Evolutionary conservation across 495 filamentous ascomycete genomes (phyloP).

Genomic region (Filosporella fistucella): DNA sequence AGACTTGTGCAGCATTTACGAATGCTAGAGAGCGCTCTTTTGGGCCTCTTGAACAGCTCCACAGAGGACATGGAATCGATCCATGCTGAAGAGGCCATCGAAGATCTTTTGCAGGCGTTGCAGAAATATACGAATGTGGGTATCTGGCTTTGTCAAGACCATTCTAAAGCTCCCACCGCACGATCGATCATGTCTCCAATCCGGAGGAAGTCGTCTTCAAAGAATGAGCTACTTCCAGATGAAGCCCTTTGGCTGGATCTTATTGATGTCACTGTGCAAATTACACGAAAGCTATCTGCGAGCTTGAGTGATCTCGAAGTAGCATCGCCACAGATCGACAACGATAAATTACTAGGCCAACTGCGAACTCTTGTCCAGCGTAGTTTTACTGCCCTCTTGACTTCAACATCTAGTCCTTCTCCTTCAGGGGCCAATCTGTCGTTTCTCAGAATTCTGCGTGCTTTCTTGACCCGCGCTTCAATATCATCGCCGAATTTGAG

Average conservation of each 20-base stretch:
- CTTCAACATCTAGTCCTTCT: slow-evolving; percentile 49
- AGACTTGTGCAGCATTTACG: slow-evolving; percentile 74
- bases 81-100: slow-evolving; percentile 44
- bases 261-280: slow-evolving; percentile 76
- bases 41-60: slow-evolving; percentile 61
- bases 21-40: slow-evolving; percentile 73
- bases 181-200: slow-evolving; percentile 19
- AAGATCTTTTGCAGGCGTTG: slow-evolving; percentile 67
- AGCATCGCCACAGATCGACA: slow-evolving; percentile 29
- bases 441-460: slow-evolving; percentile 84
- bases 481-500: slow-evolving; percentile 77
- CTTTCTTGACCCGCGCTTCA: slow-evolving; percentile 83
- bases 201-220: slow-evolving; percentile 38
- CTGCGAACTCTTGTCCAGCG: slow-evolving; percentile 77
- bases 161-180: slow-evolving; percentile 56
- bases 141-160: slow-evolving; percentile 91
- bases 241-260: slow-evolving; percentile 89
- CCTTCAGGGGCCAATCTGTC: slow-evolving; percentile 50
- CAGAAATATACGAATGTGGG: slow-evolving; percentile 88
- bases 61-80: slow-evolving; percentile 27
- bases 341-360: slow-evolving; percentile 53
- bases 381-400: slow-evolving; percentile 82
- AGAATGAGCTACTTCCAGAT: slow-evolving; percentile 65
- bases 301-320: slow-evolving; percentile 22
- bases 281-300: slow-evolving; percentile 49